Conservation (phyloP, 495 filamentous ascomycete genomes). For the Bathelium albidoporum region DNA sequence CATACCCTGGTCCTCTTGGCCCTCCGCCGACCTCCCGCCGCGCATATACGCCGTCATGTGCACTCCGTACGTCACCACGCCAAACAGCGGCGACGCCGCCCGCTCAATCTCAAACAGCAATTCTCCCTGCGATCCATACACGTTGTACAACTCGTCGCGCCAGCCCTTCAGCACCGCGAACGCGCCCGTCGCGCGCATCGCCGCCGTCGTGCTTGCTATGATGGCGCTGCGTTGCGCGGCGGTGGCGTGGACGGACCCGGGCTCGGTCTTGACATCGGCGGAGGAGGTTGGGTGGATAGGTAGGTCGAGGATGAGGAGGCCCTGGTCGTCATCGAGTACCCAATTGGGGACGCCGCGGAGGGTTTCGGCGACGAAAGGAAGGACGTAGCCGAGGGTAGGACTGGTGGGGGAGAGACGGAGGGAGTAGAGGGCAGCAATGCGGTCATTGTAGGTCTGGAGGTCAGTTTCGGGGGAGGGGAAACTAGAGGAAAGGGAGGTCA, state of each 20-base stretch:
- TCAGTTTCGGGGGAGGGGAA: slow-evolving; percentile 33
- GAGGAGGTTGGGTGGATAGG: not conserved
- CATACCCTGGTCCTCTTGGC: slow-evolving; percentile 43
- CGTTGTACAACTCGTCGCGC: slow-evolving; percentile 79
- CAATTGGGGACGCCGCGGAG: slow-evolving; percentile 26
- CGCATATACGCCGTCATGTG: slow-evolving; percentile 73
- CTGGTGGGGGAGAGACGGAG: slow-evolving; percentile 25
- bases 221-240: slow-evolving; percentile 42
- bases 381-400: slow-evolving; percentile 39
- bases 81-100: slow-evolving; percentile 67
- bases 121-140: slow-evolving; percentile 56
- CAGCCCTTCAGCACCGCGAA: slow-evolving; percentile 74
- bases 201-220: slow-evolving; percentile 47
- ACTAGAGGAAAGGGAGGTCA: slow-evolving; percentile 6
- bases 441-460: slow-evolving; percentile 24
- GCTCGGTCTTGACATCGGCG: not conserved
- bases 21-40: slow-evolving; percentile 14
- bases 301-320: slow-evolving; percentile 24
- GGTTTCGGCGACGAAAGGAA: slow-evolving; percentile 36
- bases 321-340: slow-evolving; percentile 27
- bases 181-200: slow-evolving; percentile 50
- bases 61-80: slow-evolving; percentile 77
- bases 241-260: slow-evolving; percentile 15
- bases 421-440: slow-evolving; percentile 29
- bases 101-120: slow-evolving; percentile 72